Evolutionary conservation across 352 stramenopile species (phyloP), one percentile per base, ranked within the genome.

Genomic region (Phytophthora aleatoria): DNA sequence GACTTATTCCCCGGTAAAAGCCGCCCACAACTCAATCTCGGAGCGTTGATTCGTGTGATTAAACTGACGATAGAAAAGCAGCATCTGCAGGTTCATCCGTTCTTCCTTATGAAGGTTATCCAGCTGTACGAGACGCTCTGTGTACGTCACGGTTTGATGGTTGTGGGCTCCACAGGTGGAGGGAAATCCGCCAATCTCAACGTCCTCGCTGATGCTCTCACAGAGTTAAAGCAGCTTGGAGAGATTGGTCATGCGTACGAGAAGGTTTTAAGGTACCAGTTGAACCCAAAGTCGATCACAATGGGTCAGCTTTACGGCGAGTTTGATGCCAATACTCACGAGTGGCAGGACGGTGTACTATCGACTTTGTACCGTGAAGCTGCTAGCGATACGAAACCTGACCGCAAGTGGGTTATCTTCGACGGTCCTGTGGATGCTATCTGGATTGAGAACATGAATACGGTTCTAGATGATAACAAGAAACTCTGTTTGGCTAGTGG

Each of bases 361-460:
- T 94, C 89, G 2, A 94, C 88, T 11, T 61, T 98, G 28, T 97
- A 98, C 33, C 89, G 95, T 38, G 79, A 91, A 64, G 95, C 90
- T 24, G 89, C 91, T 24, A 96, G 90, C n/a, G 84, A 97, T 44
- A 87, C 88, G 12, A 95, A 81, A 12, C 55, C 84, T 0, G 90
- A 96, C 64, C 82, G 93, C 16, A 98, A 98, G 74, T 98, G 95
- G 95, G 83, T 98, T 11, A 88, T 98, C 28, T 98, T 98, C 45
- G 95, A 98, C 50, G 95, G 95, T 0, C 95, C 95, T 3, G 96
- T 98, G 2, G 95, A 98, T 61, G 92, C 95, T 5, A 96, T 98
- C 50, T 98, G 95, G 95, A 98, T 98, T 71, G 95, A 98, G 72
- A 98, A 98, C 73, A 98, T 98, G 95, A 98, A 98, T 64, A 98